These are phyloP conservation scores for Perkinsela sp. DNA, from an alignment of 208 protist species.

Conservation along the genomic window DNA sequence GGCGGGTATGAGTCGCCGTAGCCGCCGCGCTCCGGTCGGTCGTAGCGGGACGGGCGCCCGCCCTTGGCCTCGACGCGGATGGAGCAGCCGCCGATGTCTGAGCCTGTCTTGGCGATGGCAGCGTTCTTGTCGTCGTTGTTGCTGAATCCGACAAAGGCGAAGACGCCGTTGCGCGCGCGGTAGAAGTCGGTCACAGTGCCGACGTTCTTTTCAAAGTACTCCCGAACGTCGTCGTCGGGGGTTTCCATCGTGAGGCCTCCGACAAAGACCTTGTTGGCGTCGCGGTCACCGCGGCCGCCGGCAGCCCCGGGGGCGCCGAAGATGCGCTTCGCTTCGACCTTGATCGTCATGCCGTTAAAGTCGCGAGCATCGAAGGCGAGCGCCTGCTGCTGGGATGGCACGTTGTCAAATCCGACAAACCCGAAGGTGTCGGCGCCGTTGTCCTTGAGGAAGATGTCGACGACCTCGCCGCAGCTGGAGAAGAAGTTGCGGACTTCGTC, in stretches of 20 bases:
- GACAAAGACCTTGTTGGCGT: background rate
- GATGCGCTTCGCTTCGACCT: background rate
- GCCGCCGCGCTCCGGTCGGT: background rate
- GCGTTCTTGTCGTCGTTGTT: constrained; percentile 2
- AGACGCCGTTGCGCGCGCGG: background rate
- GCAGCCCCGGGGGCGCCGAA: background rate
- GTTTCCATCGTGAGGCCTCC: background rate
- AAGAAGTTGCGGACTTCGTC: background rate
- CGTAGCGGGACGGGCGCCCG: background rate
- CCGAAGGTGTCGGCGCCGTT: background rate
- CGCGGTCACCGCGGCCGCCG: background rate
- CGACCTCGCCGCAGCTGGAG: background rate
- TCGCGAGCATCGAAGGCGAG: background rate
- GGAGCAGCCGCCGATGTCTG: background rate
- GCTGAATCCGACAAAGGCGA: background rate
- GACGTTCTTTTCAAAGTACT: background rate
- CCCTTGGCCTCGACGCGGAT: background rate
- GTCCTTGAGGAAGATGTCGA: constrained; percentile 1
- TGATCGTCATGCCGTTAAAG: background rate
- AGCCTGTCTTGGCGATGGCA: constrained; percentile 1
- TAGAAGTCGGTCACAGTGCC: background rate
- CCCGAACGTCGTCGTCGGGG: background rate
- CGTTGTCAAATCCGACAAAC: background rate
- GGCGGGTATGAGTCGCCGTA: background rate
- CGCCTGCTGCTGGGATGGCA: background rate